Percentiles rank a stretch among this genome's conserved stretches.
phyloP scores from a whole-genome alignment of 106 monocot species.

The Hemerocallis citrina region DNA sequence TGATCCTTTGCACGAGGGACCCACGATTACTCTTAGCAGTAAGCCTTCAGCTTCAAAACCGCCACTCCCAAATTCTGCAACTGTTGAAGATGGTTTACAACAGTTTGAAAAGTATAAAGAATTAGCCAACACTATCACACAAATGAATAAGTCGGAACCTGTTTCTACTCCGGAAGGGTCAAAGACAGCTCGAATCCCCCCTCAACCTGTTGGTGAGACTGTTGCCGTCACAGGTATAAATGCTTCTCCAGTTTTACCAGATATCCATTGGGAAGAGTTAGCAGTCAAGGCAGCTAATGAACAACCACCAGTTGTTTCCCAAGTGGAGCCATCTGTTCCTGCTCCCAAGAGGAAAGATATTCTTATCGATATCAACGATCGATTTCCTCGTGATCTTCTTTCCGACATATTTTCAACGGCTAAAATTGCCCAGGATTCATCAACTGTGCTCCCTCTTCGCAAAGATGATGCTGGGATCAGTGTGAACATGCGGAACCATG shows the following conservation, averaged over 20 bases:
- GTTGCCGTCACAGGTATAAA: conserved; percentile 13
- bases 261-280: conserved; percentile 32
- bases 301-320: conserved; percentile 11
- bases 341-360: conserved; percentile 25
- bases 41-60: conserved; percentile 24
- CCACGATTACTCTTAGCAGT: conserved; percentile 23
- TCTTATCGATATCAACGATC: conserved; percentile 63
- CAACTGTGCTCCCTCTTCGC: conserved; percentile 18
- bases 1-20: conserved; percentile 41
- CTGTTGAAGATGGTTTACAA: conserved; percentile 28
- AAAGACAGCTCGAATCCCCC: conserved; percentile 1
- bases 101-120: conserved; percentile 55
- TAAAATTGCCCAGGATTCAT: conserved; percentile 37
- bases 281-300: conserved; percentile 9
- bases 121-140: conserved; percentile 21
- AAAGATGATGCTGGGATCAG: conserved; percentile 64
- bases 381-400: conserved; percentile 66
- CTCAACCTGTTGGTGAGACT: conserved; percentile 12
- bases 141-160: conserved; percentile 10
- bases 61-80: conserved; percentile 16
- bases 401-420: conserved; percentile 81
- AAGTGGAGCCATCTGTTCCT: conserved; percentile 23
- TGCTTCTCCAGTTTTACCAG: conserved; percentile 22
- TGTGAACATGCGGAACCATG: conserved; percentile 74
- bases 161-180: conserved; percentile 13